phyloP scores from a whole-genome alignment of 805 yeast species.

The Starmerella lactis-condensi region DNA sequence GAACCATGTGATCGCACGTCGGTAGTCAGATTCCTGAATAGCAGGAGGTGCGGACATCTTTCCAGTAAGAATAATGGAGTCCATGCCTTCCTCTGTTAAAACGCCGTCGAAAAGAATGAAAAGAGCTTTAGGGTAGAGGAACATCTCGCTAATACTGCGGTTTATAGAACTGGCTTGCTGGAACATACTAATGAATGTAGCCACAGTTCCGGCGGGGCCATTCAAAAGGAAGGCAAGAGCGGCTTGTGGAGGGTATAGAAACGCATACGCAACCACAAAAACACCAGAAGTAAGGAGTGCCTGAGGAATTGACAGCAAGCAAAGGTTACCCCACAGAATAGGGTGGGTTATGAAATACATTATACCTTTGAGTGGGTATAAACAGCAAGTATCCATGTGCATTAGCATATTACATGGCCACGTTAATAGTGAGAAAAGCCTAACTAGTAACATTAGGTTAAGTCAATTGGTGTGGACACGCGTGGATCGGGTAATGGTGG shows the following conservation, averaged over 20 bases:
- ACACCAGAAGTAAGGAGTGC: constrained; percentile 25
- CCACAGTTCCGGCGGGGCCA: constrained; percentile 35
- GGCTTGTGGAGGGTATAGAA: constrained; percentile 31
- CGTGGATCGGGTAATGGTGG: too few relatives aligned
- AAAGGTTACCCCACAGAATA: constrained; percentile 30
- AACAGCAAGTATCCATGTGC: constrained; percentile 3
- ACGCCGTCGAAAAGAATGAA: constrained; percentile 32
- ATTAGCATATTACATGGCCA: constrained; percentile 1
- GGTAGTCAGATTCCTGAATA: constrained; percentile 23
- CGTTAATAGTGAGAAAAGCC: constrained; percentile 4
- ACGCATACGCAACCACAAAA: constrained; percentile 23
- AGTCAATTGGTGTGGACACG: too few relatives aligned
- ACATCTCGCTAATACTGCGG: constrained; percentile 25
- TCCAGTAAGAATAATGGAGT: constrained; percentile 28
- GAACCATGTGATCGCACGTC: constrained; percentile 21
- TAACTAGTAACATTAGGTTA: neutral
- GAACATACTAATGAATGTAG: constrained; percentile 29
- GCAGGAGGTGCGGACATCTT: constrained; percentile 17
- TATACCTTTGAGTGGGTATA: constrained; percentile 27
- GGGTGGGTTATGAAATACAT: constrained; percentile 27
- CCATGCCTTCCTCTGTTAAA: constrained; percentile 29
- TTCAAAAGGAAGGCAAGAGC: constrained; percentile 26
- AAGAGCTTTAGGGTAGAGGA: constrained; percentile 33
- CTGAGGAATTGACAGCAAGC: constrained; percentile 32
- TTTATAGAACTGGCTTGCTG: constrained; percentile 30